Evolutionary conservation across 306 rosid species (phyloP), one percentile per base, ranked within the genome.

Genomic region (Cicer judaicum): DNA sequence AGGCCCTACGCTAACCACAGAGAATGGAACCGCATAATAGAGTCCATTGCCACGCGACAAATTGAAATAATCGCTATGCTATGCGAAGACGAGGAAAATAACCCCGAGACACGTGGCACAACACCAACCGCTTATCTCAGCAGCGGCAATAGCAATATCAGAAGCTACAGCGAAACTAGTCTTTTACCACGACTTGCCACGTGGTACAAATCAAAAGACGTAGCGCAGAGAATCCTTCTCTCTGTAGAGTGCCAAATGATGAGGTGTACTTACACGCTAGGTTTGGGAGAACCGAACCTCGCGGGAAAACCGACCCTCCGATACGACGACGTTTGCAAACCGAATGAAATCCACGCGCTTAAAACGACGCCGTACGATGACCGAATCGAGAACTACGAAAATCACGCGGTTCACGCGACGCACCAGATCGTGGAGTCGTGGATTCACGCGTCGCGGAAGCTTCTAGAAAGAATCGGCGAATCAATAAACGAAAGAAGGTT

Each of bases 361-460:
- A 80, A 64, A 47, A 84, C 74, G 34, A 78, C 75, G 14, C 81
- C 74, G 49, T 91, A 68, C 71, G 87, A 81, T 60, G 88, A 81
- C 3, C 81, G 84, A 40, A 77, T 89, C 43, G 85, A 85, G n/a
- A 90, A 84, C 80, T 79, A 80, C 75, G 97, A 91, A 79, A 88
- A 87, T 44, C 92, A 74, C 65, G 80, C 92, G 19, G 81, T 93
- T 75, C 86, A 91, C 84, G 82, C 88, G 41, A 82, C 93, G 75
- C 96, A 85, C 65, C 97, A 93, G 89, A 83, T 93, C 78, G 71
- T 80, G 13, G 98, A 93, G 78, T 80, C 90, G 13, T 93, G 98
- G 98, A 81, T 87, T 59, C 66, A 66, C 60, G 79, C 60, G 0
- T 61, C 83, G n/a, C 78, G 79, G 47, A 87, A 86, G 86, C 82